A percentile compares a stretch with the other conserved stretches of the same genome.
phyloP scores from a whole-genome alignment of 2,329 filamentous ascomycete genomes.

The Escovopsis sp. region DNA sequence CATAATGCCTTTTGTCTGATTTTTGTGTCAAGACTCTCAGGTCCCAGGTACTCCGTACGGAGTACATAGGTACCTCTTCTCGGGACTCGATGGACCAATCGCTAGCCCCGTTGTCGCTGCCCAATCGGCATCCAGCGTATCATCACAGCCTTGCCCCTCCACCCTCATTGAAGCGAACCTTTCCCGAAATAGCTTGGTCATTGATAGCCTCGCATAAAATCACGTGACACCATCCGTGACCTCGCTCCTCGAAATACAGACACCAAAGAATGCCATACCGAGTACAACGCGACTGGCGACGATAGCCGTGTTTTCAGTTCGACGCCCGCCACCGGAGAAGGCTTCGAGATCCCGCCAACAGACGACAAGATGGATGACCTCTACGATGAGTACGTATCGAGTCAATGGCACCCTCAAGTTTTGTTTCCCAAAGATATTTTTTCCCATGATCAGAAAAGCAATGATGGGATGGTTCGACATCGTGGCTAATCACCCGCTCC shows the following conservation, averaged over 20 bases:
- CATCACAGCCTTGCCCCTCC: background rate
- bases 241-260: background rate
- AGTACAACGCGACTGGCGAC: constrained; percentile 7
- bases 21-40: too few relatives aligned
- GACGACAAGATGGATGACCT: constrained; percentile 67
- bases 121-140: background rate
- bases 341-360: constrained; percentile 2
- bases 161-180: too few relatives aligned
- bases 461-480: too few relatives aligned
- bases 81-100: too few relatives aligned
- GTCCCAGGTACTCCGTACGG: too few relatives aligned
- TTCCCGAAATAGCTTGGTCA: background rate
- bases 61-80: too few relatives aligned
- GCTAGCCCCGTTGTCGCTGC: too few relatives aligned
- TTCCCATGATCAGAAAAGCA: background rate
- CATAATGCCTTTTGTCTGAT: too few relatives aligned
- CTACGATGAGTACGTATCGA: constrained; percentile 68
- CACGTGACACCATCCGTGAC: constrained; percentile 7
- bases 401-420: background rate
- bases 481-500: too few relatives aligned
- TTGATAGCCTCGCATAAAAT: background rate
- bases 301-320: constrained; percentile 6
- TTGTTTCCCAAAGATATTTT: background rate
- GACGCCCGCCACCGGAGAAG: constrained; percentile 10
- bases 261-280: constrained; percentile 9